Evolutionary conservation across 1,284 basidiomycete genomes (phyloP).

Genomic region (Coniophora puteana): DNA sequence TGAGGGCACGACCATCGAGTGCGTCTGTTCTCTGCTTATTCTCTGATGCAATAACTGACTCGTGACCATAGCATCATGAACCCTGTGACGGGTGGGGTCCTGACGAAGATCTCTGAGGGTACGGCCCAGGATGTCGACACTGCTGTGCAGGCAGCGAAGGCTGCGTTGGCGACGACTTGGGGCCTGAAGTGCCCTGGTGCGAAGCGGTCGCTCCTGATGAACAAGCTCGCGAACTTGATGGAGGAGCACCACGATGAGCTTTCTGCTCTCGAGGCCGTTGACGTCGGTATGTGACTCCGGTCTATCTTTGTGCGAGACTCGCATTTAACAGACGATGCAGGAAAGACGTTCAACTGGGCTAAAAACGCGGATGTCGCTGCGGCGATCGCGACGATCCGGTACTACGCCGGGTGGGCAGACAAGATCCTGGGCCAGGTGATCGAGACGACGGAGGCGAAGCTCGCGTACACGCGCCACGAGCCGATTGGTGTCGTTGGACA

Average conservation of each 20-base stretch:
- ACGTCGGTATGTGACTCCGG: slow-evolving; percentile 37
- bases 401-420: slow-evolving; percentile 38
- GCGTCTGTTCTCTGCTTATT: slow-evolving; percentile 5
- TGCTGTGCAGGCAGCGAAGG: slow-evolving; percentile 41
- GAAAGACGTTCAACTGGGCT: slow-evolving; percentile 50
- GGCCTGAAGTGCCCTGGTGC: slow-evolving; percentile 50
- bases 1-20: slow-evolving; percentile 22
- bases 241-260: slow-evolving; percentile 61
- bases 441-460: slow-evolving; percentile 19
- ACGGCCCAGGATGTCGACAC: slow-evolving; percentile 21
- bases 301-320: not conserved
- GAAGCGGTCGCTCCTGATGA: slow-evolving; percentile 54
- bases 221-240: slow-evolving; percentile 64
- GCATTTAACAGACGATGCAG: slow-evolving; percentile 7
- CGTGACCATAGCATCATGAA: slow-evolving; percentile 16
- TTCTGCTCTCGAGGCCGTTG: slow-evolving; percentile 62
- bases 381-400: slow-evolving; percentile 41
- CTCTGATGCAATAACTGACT: slow-evolving; percentile 1
- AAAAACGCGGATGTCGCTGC: slow-evolving; percentile 47
- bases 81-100: slow-evolving; percentile 20
- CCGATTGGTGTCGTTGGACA: slow-evolving; percentile 20
- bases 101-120: slow-evolving; percentile 19
- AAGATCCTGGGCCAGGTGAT: slow-evolving; percentile 57
- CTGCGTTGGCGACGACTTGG: slow-evolving; percentile 45
- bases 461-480: slow-evolving; percentile 22